Percentiles rank a stretch among this genome's conserved stretches.
Conservation (phyloP, 257 asterid genomes). For the Pogostemon cablin region DNA sequence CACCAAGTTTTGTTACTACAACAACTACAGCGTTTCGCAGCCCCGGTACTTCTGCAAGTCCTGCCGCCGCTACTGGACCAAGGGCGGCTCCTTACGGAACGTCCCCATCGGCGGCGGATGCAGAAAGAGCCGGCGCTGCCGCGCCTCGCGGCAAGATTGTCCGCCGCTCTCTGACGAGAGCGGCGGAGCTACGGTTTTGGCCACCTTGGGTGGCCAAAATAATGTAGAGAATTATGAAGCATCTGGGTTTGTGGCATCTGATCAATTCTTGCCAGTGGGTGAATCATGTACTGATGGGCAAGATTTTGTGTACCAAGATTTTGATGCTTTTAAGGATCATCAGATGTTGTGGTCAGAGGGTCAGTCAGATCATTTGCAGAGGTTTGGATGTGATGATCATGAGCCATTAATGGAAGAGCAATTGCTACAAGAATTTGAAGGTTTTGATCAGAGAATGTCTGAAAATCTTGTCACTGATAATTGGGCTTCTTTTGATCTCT, state of each 20-base stretch:
- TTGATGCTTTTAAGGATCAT: slow-evolving; percentile 34
- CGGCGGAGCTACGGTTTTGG: slow-evolving; percentile 19
- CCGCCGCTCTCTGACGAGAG: slow-evolving; percentile 1
- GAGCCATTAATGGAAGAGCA: slow-evolving; percentile 24
- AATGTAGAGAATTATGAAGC: slow-evolving; percentile 27
- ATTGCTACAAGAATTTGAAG: slow-evolving; percentile 50
- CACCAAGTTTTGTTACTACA: slow-evolving; percentile 84
- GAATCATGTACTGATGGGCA: slow-evolving; percentile 32
- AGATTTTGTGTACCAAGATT: slow-evolving; percentile 42
- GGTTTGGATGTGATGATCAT: slow-evolving; percentile 38
- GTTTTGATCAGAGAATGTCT: slow-evolving; percentile 44
- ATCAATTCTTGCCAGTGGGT: slow-evolving; percentile 8
- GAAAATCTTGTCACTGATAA: slow-evolving; percentile 38
- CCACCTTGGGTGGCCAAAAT: too few species aligned
- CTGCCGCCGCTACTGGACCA: slow-evolving; percentile 80
- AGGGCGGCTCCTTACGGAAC: slow-evolving; percentile 74
- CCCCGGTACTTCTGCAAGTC: slow-evolving; percentile 78
- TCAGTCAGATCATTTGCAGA: slow-evolving; percentile 29
- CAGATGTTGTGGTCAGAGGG: slow-evolving; percentile 39
- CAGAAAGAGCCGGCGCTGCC: slow-evolving; percentile 58
- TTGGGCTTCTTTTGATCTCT: slow-evolving; percentile 64
- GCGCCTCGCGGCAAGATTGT: slow-evolving; percentile 27
- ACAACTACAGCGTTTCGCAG: slow-evolving; percentile 73
- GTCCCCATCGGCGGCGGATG: slow-evolving; percentile 83
- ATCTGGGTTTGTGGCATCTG: slow-evolving; percentile 8